Percentiles rank a stretch among this genome's conserved stretches.
These are phyloP conservation scores for Aegilops umbellulata DNA, from an alignment of 176 grass and related monocot genomes.

Conservation along the genomic window DNA sequence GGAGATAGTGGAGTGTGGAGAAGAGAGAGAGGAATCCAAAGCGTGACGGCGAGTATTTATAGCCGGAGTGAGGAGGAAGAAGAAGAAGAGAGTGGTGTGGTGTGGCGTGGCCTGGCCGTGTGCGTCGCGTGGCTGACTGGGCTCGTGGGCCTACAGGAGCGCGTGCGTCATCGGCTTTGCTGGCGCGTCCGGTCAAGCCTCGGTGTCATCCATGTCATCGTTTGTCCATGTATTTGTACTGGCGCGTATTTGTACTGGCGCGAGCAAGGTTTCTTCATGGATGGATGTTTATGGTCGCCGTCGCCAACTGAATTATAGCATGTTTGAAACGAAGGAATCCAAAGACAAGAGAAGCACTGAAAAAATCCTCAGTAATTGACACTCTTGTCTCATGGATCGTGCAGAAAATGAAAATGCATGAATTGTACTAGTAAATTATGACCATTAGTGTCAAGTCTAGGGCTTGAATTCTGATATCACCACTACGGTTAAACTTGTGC, in stretches of 20 bases:
- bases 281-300: neutral
- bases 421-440: no score
- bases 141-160: no score
- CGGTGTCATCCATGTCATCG: neutral
- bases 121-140: no score
- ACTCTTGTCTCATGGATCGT: no score
- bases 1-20: neutral
- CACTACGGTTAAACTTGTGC: no score
- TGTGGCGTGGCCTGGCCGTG: neutral
- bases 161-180: neutral
- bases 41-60: constrained; percentile 19
- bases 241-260: neutral
- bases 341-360: no score
- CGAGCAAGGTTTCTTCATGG: neutral
- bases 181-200: constrained; percentile 8
- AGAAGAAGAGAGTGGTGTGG: neutral
- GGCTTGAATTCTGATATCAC: no score
- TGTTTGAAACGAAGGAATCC: no score
- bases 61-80: constrained; percentile 24
- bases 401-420: no score
- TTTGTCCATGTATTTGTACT: neutral
- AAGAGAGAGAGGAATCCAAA: constrained; percentile 2
- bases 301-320: neutral
- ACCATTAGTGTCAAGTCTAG: no score
- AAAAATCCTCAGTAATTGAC: no score